These are phyloP conservation scores for Neurospora sp. DNA, from an alignment of 2,329 filamentous ascomycete genomes.

Conservation along the genomic window DNA sequence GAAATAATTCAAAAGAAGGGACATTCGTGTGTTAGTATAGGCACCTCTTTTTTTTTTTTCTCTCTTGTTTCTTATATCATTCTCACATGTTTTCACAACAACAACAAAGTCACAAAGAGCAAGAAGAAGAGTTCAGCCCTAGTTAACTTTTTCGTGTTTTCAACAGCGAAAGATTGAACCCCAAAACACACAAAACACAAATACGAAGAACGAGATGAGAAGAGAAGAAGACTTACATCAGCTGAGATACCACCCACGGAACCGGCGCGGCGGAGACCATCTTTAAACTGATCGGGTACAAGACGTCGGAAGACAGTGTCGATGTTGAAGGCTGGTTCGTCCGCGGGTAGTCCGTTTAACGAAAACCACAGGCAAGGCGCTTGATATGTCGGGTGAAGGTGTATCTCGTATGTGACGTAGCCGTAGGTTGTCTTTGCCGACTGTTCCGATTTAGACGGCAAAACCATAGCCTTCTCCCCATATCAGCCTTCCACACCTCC, in stretches of 20 bases:
- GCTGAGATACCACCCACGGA: constrained; percentile 65
- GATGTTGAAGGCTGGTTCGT: constrained; percentile 48
- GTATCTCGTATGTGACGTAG: constrained; percentile 60
- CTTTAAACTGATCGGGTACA: constrained; percentile 56
- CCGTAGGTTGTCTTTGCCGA: constrained; percentile 22
- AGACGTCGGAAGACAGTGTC: constrained; percentile 62
- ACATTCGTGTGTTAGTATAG: constrained; percentile 32
- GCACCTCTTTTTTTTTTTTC: constrained; percentile 9
- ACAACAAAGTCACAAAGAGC: not conserved
- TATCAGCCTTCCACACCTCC: not conserved
- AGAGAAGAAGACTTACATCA: constrained; percentile 49
- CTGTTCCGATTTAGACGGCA: not conserved
- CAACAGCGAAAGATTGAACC: constrained; percentile 1
- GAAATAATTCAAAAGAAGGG: constrained; percentile 21
- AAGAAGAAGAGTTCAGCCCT: constrained; percentile 11
- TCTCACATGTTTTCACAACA: not conserved
- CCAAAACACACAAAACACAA: constrained; percentile 13
- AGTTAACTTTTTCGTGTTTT: constrained; percentile 18
- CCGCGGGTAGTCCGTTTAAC: constrained; percentile 45
- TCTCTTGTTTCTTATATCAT: not conserved
- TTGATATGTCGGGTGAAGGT: constrained; percentile 64
- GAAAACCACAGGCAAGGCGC: constrained; percentile 70
- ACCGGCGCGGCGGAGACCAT: constrained; percentile 48
- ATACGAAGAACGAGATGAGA: constrained; percentile 10
- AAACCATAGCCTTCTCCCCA: not conserved